phyloP scores from a whole-genome alignment of 1,284 basidiomycete genomes.

The Rugosomyces carneus region DNA sequence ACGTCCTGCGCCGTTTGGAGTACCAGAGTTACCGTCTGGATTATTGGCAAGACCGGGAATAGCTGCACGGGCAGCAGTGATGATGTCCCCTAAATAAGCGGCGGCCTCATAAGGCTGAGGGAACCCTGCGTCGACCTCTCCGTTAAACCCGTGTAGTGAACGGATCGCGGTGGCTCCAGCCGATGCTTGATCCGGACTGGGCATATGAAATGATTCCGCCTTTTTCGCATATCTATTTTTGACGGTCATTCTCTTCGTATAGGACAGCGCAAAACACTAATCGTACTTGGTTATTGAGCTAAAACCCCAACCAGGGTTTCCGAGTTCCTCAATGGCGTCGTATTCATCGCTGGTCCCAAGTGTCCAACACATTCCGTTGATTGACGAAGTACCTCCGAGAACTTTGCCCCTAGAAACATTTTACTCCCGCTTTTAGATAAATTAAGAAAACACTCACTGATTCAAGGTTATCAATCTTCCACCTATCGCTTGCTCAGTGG shows the following conservation, averaged over 20 bases:
- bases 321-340: conserved; percentile 14
- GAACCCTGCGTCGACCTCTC: conserved; percentile 15
- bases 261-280: background rate
- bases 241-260: no score
- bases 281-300: conserved; percentile 5
- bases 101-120: conserved; percentile 16
- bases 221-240: no score
- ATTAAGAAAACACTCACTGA: conserved; percentile 4
- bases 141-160: conserved; percentile 9
- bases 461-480: conserved; percentile 6
- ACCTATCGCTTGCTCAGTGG: conserved; percentile 11
- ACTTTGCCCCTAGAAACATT: conserved; percentile 12
- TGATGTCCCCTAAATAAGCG: background rate
- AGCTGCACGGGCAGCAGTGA: conserved; percentile 3
- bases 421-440: background rate
- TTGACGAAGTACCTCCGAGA: conserved; percentile 16
- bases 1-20: conserved; percentile 13
- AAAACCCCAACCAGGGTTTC: conserved; percentile 17
- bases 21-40: conserved; percentile 11
- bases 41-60: conserved; percentile 10
- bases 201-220: conserved; percentile 8
- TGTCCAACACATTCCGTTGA: conserved; percentile 18
- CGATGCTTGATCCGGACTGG: conserved; percentile 9
- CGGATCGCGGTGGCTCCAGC: conserved; percentile 10
- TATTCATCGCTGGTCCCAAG: conserved; percentile 15